Percentiles rank a stretch among this genome's conserved stretches.
phyloP scores from a whole-genome alignment of 2,329 filamentous ascomycete genomes.

The Pseudogymnoascus sp. region DNA sequence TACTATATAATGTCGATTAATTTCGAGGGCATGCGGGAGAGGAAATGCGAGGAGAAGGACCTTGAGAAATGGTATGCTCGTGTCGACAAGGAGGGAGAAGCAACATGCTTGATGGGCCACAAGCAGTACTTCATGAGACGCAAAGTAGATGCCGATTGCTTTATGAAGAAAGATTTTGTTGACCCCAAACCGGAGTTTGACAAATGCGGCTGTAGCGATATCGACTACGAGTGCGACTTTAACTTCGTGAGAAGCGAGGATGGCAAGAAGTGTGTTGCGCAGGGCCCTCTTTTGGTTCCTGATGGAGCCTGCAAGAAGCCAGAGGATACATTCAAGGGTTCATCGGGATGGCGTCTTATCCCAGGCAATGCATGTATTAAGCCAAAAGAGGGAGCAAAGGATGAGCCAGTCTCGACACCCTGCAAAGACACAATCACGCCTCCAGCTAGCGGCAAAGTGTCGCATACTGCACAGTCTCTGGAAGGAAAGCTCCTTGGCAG shows the following conservation, averaged over 20 bases:
- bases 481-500: slow-evolving; percentile 44
- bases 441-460: slow-evolving; percentile 59
- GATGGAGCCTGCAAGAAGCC: slow-evolving; percentile 61
- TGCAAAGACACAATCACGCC: slow-evolving; percentile 56
- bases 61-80: slow-evolving; percentile 87
- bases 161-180: slow-evolving; percentile 77
- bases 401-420: slow-evolving; percentile 63
- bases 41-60: slow-evolving; percentile 70
- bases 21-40: slow-evolving; percentile 72
- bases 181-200: slow-evolving; percentile 63
- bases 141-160: slow-evolving; percentile 83
- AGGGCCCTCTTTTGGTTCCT: slow-evolving; percentile 55
- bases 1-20: slow-evolving; percentile 69
- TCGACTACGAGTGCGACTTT: slow-evolving; percentile 94
- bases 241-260: slow-evolving; percentile 68
- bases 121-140: slow-evolving; percentile 79
- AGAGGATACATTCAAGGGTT: slow-evolving; percentile 69
- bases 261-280: slow-evolving; percentile 58
- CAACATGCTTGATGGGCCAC: slow-evolving; percentile 92
- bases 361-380: slow-evolving; percentile 66
- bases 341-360: slow-evolving; percentile 86
- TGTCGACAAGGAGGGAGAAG: slow-evolving; percentile 67
- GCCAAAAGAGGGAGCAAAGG: slow-evolving; percentile 53
- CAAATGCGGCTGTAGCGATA: slow-evolving; percentile 70
- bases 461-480: slow-evolving; percentile 53